Conservation (phyloP, 2,329 filamentous ascomycete genomes). For the Microthyrium microscopicum region DNA sequence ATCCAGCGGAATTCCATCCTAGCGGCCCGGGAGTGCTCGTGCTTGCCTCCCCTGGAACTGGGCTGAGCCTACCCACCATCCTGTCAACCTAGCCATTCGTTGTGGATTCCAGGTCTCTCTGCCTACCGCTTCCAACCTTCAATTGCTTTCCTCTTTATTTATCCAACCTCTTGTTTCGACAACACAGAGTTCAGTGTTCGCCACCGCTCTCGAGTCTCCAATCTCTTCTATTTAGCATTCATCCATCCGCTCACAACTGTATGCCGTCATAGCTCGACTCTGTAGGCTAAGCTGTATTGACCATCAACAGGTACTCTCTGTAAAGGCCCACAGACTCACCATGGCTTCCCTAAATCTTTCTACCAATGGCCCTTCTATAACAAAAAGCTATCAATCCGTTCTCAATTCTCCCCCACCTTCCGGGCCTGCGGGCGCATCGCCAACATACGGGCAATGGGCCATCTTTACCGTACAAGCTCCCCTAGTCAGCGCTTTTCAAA, state of each 20-base stretch:
- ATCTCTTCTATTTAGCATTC: not conserved
- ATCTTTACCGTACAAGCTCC: constrained; percentile 87
- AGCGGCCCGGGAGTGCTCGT: not conserved
- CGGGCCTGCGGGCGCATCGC: constrained; percentile 45
- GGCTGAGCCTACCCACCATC: not conserved
- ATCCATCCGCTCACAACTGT: not conserved
- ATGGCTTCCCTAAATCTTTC: constrained; percentile 54
- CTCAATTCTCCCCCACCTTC: constrained; percentile 43
- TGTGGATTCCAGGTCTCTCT: not conserved
- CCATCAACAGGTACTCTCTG: too few relatives aligned
- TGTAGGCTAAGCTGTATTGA: too few relatives aligned
- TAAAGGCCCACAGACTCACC: too few relatives aligned
- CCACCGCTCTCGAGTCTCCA: not conserved
- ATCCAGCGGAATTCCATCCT: not conserved
- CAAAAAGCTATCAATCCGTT: constrained; percentile 45
- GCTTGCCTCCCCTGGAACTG: not conserved
- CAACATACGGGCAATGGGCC: constrained; percentile 83
- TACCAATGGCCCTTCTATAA: constrained; percentile 36
- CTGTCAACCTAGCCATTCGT: not conserved
- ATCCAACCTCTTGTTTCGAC: too few relatives aligned
- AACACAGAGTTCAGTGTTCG: too few relatives aligned
- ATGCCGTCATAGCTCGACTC: too few relatives aligned
- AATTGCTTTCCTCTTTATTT: too few relatives aligned
- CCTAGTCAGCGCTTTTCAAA: constrained; percentile 80
- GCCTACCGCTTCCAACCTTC: not conserved